Base-by-base conservation (phyloP, 2,329 filamentous ascomycete species). In the Xylaria sp. region DNA sequence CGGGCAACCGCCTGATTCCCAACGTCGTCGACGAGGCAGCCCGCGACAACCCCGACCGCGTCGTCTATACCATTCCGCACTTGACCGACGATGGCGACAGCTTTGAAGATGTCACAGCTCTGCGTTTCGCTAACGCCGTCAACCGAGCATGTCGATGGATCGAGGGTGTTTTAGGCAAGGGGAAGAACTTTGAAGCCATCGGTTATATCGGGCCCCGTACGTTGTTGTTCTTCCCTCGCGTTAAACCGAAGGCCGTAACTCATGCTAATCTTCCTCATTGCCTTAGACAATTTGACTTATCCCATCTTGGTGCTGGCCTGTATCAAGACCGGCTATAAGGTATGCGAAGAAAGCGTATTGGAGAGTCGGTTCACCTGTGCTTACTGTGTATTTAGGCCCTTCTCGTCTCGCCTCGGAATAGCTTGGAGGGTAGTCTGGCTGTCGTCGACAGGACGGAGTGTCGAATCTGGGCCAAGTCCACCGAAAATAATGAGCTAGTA, bases 291-390 rank as follows among this genome's bases (percentile, higher is more conserved):
- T 25, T 56, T 74, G 23, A 73, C 72, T 3, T 74, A 74, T 25
- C 73, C 73, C 23, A 73, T 74, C 51, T 31, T 74, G 67, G 70
- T 74, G 18, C 18, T 74, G 57, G 73, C 72, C 28, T 73, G 72
- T 48, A 73, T 73, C 63, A 74, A 74, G 69, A 73, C 73, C 10
- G 73, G 73, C 44, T 74, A 73, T 64, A 74, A 74, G 72, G 71
- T 71, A 68, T 48, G 68, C 64, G 4, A 34, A 23, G 6, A 18
- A 0, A 6, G 8, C 10, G 1, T 2, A n/a, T 20, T 9, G 39
- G 39, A 39, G 18, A 2, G 13, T 57, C 37, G 8, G 4, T 37
- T 20, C 46, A 12, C 10, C 20, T 8, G 28, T 63, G 15, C 41
- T 69, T 41, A 71, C 28, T 44, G n/a, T 28, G 6, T n/a, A 20